Evolutionary conservation across 768 basidiomycete species (phyloP).

Genomic region (Macrolepiota albuminosa): DNA sequence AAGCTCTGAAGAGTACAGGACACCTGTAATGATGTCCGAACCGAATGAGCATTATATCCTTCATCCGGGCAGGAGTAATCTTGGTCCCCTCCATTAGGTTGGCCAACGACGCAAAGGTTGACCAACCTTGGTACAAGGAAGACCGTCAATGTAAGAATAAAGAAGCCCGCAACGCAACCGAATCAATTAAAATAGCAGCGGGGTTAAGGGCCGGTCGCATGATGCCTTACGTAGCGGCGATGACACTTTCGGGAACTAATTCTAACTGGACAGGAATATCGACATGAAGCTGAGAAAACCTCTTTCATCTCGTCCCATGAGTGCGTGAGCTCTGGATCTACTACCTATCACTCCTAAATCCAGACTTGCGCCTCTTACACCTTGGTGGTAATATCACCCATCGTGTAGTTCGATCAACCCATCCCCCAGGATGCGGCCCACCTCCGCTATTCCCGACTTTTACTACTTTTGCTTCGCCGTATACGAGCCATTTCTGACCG

Average conservation of each 20-base stretch:
- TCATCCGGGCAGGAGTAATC: conserved; percentile 42
- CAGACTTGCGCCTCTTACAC: conserved; percentile 1
- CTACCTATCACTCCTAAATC: neutral
- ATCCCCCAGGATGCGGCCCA: conserved; percentile 31
- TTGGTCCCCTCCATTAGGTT: conserved; percentile 81
- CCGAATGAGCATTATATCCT: conserved; percentile 67
- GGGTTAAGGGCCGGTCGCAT: conserved; percentile 33
- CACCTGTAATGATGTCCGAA: conserved; percentile 18
- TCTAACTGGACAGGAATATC: conserved; percentile 12
- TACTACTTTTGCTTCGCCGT: conserved; percentile 73
- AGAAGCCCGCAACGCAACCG: conserved; percentile 8
- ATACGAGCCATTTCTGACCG: conserved; percentile 68
- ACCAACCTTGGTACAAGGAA: conserved; percentile 69
- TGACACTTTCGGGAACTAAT: conserved; percentile 10
- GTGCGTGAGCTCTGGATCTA: conserved; percentile 5
- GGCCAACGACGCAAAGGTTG: conserved; percentile 37
- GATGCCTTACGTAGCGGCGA: conserved; percentile 10
- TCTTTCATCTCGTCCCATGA: conserved; percentile 15
- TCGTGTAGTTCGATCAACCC: conserved; percentile 1
- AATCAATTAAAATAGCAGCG: conserved; percentile 21
- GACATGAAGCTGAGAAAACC: conserved; percentile 16
- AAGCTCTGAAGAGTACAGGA: conserved; percentile 34
- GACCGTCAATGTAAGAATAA: conserved; percentile 27
- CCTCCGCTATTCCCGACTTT: conserved; percentile 64
- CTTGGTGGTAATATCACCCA: conserved; percentile 8